phyloP scores from a whole-genome alignment of 2,329 filamentous ascomycete genomes.

The Ilyonectria mors-panacis region DNA sequence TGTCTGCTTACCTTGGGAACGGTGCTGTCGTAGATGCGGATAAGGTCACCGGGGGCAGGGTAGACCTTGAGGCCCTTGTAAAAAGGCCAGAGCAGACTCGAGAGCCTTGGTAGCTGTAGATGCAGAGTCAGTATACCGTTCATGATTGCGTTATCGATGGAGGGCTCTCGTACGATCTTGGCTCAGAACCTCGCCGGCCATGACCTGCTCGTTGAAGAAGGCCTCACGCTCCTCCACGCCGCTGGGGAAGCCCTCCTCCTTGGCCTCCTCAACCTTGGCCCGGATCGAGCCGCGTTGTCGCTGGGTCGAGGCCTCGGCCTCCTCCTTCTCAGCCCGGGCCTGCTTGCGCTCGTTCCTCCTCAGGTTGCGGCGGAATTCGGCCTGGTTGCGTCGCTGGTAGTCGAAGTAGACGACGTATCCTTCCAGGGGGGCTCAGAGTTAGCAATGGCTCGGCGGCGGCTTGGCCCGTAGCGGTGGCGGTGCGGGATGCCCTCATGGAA shows the following conservation, averaged over 20 bases:
- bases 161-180: conserved; percentile 77
- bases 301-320: conserved; percentile 75
- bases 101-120: conserved; percentile 75
- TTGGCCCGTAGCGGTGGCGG: conserved; percentile 2
- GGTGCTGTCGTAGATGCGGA: conserved; percentile 98
- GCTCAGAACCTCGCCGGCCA: conserved; percentile 86
- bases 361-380: conserved; percentile 76
- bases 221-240: conserved; percentile 94
- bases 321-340: conserved; percentile 79
- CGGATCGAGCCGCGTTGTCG: conserved; percentile 83
- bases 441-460: conserved; percentile 29
- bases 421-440: conserved; percentile 48
- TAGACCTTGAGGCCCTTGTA: conserved; percentile 99
- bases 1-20: conserved; percentile 82
- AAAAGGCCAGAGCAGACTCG: conserved; percentile 92
- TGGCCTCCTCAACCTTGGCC: conserved; percentile 82
- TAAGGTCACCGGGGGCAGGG: conserved; percentile 91
- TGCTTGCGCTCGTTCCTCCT: conserved; percentile 84
- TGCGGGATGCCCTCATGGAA: conserved; percentile 3
- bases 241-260: conserved; percentile 91
- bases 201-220: conserved; percentile 97
- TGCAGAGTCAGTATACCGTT: conserved; percentile 32
- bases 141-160: neutral
- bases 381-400: conserved; percentile 73
- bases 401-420: conserved; percentile 80